Evolutionary conservation across 2,329 filamentous ascomycete genomes (phyloP), one percentile per base, ranked within the genome.

Genomic region (Triangularia setosa): DNA sequence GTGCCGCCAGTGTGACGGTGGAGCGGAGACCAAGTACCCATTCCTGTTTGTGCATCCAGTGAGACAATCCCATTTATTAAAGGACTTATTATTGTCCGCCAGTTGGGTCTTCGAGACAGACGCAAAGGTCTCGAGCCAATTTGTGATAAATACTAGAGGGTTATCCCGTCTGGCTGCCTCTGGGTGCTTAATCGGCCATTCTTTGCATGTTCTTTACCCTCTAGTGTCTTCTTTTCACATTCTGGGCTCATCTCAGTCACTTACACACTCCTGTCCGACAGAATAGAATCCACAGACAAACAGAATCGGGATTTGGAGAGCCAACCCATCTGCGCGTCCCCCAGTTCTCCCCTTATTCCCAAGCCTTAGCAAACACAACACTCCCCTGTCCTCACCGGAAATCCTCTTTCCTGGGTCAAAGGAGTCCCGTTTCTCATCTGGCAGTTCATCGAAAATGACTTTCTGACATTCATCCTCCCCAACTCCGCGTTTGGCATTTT

Each of bases 401-500:
- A 25, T 7, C 27, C 55, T 18, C 27, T 35, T 2, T 58, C 48
- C 23, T 58, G 61, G 27, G 54, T 59, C 16, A 23, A 56, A 24
- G 56, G 48, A 30, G 14, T 60, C 7, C 33, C 59, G 1, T 25
- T 53, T 24, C 24, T 67, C 11, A 14, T 71, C 40, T 72, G 70
- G 68, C 63, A 60, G 6, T 73, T 73, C 35, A 70, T 68, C 44
- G 60, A 69, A 52, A 72, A 64, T 30, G 69, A 75, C 55, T 69
- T 75, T 18, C 61, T 65, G 24, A 73, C 72, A 14, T 72, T 75
- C 44, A 66, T 71, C 7, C 27, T 71, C 28, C 73, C 73, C 23
- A 69, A 73, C 52, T 72, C 70, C 2, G 66, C 65, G 1, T 75
- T 75, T 64, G 73, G 75, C 8, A 65, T 77, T n/a, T 64, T 75